Evolutionary conservation across 2,329 filamentous ascomycete genomes (phyloP).

Genomic region (Metarhizium anisopliae): DNA sequence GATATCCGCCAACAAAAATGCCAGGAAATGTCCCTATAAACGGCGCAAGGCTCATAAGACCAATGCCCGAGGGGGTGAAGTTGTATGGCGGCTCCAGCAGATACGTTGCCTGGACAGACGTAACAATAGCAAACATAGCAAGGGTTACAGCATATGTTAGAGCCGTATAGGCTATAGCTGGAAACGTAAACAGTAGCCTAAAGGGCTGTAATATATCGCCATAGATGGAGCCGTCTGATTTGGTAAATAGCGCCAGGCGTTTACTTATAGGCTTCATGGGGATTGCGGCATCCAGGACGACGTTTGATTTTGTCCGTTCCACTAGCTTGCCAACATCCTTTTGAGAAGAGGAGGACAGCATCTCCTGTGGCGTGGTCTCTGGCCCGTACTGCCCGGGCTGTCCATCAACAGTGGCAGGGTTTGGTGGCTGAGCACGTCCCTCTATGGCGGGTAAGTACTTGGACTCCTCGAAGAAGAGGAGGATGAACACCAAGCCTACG

Average conservation of each 20-base stretch:
- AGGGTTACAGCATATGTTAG: constrained; percentile 30
- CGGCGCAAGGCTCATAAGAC: constrained; percentile 17
- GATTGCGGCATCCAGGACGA: neutral
- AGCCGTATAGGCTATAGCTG: constrained; percentile 28
- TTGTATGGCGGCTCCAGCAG: constrained; percentile 22
- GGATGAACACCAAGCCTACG: constrained; percentile 1
- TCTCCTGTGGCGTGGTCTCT: neutral
- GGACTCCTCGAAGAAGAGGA: constrained; percentile 7
- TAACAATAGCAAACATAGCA: constrained; percentile 23
- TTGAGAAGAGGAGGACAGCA: neutral
- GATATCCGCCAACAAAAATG: constrained; percentile 23
- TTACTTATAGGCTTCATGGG: constrained; percentile 11
- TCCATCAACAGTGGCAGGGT: neutral
- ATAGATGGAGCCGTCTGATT: constrained; percentile 7
- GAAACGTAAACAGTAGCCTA: constrained; percentile 11
- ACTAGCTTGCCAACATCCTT: neutral
- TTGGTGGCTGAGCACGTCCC: neutral
- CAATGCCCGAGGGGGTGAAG: constrained; percentile 15
- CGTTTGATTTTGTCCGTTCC: neutral
- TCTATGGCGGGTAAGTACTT: neutral
- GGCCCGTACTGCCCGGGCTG: neutral
- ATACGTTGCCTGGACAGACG: constrained; percentile 8
- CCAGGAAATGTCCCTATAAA: constrained; percentile 30
- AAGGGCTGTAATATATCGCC: constrained; percentile 9
- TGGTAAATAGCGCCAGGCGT: constrained; percentile 14